phyloP scores from a whole-genome alignment of 495 filamentous ascomycete genomes.

The Hypoxylon trugodes region DNA sequence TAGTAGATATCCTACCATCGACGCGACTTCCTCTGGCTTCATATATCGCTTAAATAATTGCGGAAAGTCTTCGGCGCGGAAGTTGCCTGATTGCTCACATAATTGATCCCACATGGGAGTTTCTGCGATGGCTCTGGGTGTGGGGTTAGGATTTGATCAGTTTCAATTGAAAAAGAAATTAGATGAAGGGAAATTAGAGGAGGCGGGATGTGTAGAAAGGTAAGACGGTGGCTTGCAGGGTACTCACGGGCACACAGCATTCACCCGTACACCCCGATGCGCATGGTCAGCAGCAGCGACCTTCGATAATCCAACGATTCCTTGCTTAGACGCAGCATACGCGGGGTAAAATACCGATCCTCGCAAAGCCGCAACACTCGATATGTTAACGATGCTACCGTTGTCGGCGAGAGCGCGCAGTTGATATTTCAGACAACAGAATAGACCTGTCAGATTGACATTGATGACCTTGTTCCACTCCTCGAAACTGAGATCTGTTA shows the following conservation, averaged over 20 bases:
- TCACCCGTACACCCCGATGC: conserved; percentile 58
- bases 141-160: neutral
- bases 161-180: neutral
- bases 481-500: conserved; percentile 26
- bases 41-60: conserved; percentile 54
- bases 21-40: conserved; percentile 59
- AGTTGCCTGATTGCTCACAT: conserved; percentile 31
- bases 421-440: conserved; percentile 46
- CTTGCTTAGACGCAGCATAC: conserved; percentile 63
- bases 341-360: conserved; percentile 52
- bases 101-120: conserved; percentile 55
- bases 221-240: neutral
- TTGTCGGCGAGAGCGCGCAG: conserved; percentile 45
- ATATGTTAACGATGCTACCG: conserved; percentile 64
- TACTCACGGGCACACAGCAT: conserved; percentile 62
- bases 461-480: conserved; percentile 27
- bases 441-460: conserved; percentile 35
- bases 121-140: conserved; percentile 5
- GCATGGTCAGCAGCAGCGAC: conserved; percentile 62
- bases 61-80: conserved; percentile 23
- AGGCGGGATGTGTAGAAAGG: neutral
- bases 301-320: conserved; percentile 62
- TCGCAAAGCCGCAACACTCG: conserved; percentile 56
- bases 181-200: no score
- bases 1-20: conserved; percentile 60